Conservation (phyloP, 768 basidiomycete genomes). For the Crassisporium funariophilum region DNA sequence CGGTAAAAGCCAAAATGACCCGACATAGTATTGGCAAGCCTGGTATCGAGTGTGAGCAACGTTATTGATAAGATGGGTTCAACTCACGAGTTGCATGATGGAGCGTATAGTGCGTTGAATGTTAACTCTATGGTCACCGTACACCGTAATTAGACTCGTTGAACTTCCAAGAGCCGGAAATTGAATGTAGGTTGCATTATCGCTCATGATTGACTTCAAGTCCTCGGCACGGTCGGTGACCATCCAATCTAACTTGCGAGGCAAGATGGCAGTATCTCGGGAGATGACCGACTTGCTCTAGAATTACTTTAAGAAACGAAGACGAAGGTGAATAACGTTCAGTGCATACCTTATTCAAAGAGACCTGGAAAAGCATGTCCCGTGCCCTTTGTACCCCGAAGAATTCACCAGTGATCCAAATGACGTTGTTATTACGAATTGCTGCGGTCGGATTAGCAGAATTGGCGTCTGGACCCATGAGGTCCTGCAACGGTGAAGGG, state of each 20-base stretch:
- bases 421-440: conserved; percentile 68
- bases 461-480: conserved; percentile 69
- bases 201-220: conserved; percentile 88
- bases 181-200: conserved; percentile 95
- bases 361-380: conserved; percentile 92
- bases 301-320: conserved; percentile 1
- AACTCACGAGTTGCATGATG: conserved; percentile 90
- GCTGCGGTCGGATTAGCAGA: conserved; percentile 40
- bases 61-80: neutral
- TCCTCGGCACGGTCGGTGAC: conserved; percentile 96
- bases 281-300: conserved; percentile 91
- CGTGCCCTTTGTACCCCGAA: conserved; percentile 93
- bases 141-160: conserved; percentile 90
- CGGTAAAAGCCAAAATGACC: conserved; percentile 96
- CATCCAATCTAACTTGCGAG: conserved; percentile 98
- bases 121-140: conserved; percentile 91
- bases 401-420: conserved; percentile 98
- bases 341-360: conserved; percentile 74
- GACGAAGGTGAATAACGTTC: neutral
- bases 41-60: conserved; percentile 30
- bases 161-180: conserved; percentile 92
- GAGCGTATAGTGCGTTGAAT: conserved; percentile 93
- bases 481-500: conserved; percentile 86
- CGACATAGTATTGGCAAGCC: conserved; percentile 95
- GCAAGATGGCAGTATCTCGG: conserved; percentile 90